These are phyloP conservation scores for Syncephalastrum racemosum DNA, from an alignment of 371 early-diverging fungal genomes.

Conservation along the genomic window DNA sequence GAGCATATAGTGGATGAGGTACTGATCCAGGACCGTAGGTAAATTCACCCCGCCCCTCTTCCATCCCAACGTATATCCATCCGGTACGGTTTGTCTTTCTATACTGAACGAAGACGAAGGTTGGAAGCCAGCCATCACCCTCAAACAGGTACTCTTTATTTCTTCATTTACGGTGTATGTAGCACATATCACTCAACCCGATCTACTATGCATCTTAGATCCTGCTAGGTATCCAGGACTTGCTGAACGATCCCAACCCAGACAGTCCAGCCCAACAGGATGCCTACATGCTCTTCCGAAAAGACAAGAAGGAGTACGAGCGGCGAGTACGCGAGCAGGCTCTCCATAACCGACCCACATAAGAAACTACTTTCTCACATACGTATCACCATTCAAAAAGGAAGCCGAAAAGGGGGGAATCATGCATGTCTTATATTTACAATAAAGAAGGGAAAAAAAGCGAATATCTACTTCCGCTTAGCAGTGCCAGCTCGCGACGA, in stretches of 20 bases:
- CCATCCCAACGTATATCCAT: conserved; percentile 99
- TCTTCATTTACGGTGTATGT: no score
- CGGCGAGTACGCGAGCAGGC: conserved; percentile 78
- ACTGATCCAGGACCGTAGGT: conserved; percentile 31
- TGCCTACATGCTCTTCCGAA: conserved; percentile 86
- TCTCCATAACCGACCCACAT: conserved; percentile 39
- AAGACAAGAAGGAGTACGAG: conserved; percentile 71
- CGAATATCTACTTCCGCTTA: conserved; percentile 5
- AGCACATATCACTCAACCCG: no score
- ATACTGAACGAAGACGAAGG: conserved; percentile 96
- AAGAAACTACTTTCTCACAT: not conserved
- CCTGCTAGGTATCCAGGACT: conserved; percentile 87
- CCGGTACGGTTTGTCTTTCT: conserved; percentile 98
- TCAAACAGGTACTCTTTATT: conserved; percentile 84
- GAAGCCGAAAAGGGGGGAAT: not conserved
- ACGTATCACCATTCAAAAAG: not conserved
- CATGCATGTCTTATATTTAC: not conserved
- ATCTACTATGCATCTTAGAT: conserved; percentile 53
- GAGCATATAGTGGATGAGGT: not conserved
- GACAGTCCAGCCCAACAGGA: conserved; percentile 95
- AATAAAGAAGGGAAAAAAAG: conserved; percentile 5
- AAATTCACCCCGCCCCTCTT: conserved; percentile 91
- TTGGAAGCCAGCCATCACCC: conserved; percentile 98
- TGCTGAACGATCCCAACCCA: conserved; percentile 97
- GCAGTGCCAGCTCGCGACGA: conserved; percentile 44